A percentile compares a stretch with the other conserved stretches of the same genome.
Conservation (phyloP, 1,284 basidiomycete species). For the Ceratobasidium sp. region DNA sequence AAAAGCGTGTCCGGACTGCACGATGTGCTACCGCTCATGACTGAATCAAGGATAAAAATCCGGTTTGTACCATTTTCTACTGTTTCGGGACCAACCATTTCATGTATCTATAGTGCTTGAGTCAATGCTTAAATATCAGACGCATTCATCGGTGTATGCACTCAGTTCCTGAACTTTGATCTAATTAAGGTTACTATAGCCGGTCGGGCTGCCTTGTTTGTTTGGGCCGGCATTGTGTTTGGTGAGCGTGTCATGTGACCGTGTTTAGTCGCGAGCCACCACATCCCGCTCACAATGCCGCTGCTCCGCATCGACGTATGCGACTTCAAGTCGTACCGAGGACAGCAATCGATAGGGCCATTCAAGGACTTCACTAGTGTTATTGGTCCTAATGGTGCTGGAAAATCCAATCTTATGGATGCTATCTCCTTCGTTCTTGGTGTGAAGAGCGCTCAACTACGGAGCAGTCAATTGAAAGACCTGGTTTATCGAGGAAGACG, state of each 20-base stretch:
- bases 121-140: background rate
- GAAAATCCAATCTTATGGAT: conserved; percentile 99
- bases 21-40: background rate
- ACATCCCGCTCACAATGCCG: conserved; percentile 63
- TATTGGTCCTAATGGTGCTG: conserved; percentile 98
- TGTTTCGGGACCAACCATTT: background rate
- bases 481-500: conserved; percentile 92
- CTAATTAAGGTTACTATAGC: background rate
- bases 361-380: conserved; percentile 94
- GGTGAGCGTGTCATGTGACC: conserved; percentile 20
- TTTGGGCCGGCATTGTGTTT: no score
- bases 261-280: conserved; percentile 24
- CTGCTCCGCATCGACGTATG: conserved; percentile 83
- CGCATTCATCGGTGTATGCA: conserved; percentile 36
- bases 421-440: conserved; percentile 99
- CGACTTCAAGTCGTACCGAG: conserved; percentile 94
- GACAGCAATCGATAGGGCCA: conserved; percentile 88
- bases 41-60: background rate
- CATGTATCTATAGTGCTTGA: background rate
- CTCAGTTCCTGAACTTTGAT: conserved; percentile 20
- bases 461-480: conserved; percentile 93
- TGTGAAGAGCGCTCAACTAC: conserved; percentile 91
- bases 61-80: background rate
- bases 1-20: background rate
- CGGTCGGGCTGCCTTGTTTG: no score